Evolutionary conservation across 768 basidiomycete genomes (phyloP), one percentile per base, ranked within the genome.

Genomic region (Porphyrellus cyaneotinctus): DNA sequence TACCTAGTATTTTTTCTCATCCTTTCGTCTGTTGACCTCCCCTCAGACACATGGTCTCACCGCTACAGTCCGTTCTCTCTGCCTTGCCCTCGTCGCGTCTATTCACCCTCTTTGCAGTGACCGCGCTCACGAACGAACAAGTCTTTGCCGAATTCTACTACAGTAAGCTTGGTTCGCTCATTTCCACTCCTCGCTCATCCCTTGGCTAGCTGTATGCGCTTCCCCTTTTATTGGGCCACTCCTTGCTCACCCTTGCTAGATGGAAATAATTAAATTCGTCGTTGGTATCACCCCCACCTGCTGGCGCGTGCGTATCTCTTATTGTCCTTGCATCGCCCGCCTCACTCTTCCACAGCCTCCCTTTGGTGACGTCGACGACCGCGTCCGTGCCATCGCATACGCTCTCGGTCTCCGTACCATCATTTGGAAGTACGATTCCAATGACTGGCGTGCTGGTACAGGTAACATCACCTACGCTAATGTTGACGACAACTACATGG

Each of bases 61-160:
- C 72, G 69, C 15, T 78, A 80, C 45, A 84, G 80, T 82, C 56
- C 51, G 78, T 62, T 0, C 8, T 43, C 11, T 6, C 20, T 20
- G 1, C 37, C 9, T 13, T 20, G 0, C 1, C 17, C 6, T 1
- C 45, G 0, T 23, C 7, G 12, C 12, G 1, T n/a, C 20, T 33
- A 17, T 43, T 57, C 23, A 51, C 33, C 30, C 43, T 28, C 14
- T 12, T 6, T 45, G 2, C 51, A 83, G 82, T 78, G 80, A 85
- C 85, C 0, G 62, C 80, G 2, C 72, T 85, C 37, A 68, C 75
- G 10, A 90, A 83, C 62, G 72, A 80, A 58, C 71, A 85, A 55
- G 85, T 81, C 5, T 88, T 90, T 52, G 88, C 88, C 4, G 88
- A 91, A 66, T 73, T 92, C 17, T 89, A 84, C 53, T 92, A 88